Evolutionary conservation across 371 early-diverging fungal genomes (phyloP).

Genomic region (Apophysomyces sp.): DNA sequence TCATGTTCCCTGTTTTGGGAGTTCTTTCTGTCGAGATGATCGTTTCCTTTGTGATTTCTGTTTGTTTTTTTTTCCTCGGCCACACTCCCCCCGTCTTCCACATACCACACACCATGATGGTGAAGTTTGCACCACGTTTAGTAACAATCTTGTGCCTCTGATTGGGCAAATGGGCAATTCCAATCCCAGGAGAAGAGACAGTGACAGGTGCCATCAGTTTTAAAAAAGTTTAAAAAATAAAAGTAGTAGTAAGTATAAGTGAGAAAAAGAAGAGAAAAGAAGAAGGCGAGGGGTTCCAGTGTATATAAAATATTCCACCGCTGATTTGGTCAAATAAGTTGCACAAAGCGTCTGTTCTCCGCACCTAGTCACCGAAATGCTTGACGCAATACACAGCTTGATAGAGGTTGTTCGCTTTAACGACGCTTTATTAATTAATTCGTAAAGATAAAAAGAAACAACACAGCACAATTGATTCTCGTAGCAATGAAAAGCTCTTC

Average conservation of each 20-base stretch:
- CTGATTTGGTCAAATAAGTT: slow-evolving; percentile 1
- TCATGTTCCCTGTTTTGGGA: background rate
- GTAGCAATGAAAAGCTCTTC: background rate
- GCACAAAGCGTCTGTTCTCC: slow-evolving; percentile 1
- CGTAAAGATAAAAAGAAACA: too few relatives aligned
- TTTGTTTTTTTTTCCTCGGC: background rate
- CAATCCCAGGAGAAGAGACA: slow-evolving; percentile 65
- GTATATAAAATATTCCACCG: slow-evolving; percentile 1
- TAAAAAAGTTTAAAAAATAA: background rate
- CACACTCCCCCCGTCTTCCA: slow-evolving; percentile 4
- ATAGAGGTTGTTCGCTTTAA: too few relatives aligned
- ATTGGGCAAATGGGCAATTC: slow-evolving; percentile 96
- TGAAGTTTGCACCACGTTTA: slow-evolving; percentile 88
- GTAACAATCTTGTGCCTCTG: slow-evolving; percentile 93
- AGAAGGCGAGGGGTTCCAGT: background rate
- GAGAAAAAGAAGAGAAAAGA: background rate
- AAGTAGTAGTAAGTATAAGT: background rate
- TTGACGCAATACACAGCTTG: too few relatives aligned
- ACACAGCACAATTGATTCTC: too few relatives aligned
- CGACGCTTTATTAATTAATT: too few relatives aligned
- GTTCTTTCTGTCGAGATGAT: background rate
- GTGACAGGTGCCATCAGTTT: slow-evolving; percentile 29
- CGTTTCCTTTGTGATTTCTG: background rate
- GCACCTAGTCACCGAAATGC: background rate
- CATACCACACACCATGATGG: slow-evolving; percentile 93